phyloP scores from a whole-genome alignment of 768 basidiomycete genomes.

The Pulveroboletus frians region DNA sequence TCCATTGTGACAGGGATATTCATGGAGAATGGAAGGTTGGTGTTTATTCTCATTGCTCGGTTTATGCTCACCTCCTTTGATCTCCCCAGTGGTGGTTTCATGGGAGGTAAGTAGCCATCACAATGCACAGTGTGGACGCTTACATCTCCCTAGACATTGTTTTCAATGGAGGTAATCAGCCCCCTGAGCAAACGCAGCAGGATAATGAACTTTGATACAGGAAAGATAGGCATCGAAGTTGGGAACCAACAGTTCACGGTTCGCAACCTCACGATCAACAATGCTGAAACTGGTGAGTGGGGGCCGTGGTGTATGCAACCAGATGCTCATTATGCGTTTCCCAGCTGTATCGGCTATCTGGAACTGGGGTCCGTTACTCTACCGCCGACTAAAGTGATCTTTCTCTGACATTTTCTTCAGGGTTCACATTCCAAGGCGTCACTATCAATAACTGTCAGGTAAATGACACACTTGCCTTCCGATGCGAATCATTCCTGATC shows the following conservation, averaged over 20 bases:
- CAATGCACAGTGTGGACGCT: not conserved
- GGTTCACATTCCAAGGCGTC: conserved; percentile 51
- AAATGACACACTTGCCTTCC: not conserved
- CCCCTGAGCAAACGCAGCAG: not conserved
- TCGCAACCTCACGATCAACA: conserved; percentile 53
- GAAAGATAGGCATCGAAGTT: conserved; percentile 58
- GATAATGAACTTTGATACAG: conserved; percentile 1
- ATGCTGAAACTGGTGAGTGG: conserved; percentile 36
- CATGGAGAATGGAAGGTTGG: conserved; percentile 69
- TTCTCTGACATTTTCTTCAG: conserved; percentile 19
- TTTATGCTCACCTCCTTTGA: not conserved
- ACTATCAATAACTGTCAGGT: conserved; percentile 38
- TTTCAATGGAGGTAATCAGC: conserved; percentile 36
- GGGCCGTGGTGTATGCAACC: not conserved
- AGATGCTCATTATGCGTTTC: not conserved
- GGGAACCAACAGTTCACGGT: conserved; percentile 80
- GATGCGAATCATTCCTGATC: not conserved
- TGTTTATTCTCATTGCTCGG: not conserved
- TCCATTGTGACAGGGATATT: conserved; percentile 40
- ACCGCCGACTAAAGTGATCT: not conserved
- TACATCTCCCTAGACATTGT: conserved; percentile 29
- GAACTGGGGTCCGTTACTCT: conserved; percentile 37
- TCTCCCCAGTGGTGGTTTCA: conserved; percentile 37
- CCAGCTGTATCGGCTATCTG: conserved; percentile 30
- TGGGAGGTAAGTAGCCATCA: conserved; percentile 43